Conservation (phyloP, 805 yeast genomes). For the Lachancea lanzarotensis region DNA sequence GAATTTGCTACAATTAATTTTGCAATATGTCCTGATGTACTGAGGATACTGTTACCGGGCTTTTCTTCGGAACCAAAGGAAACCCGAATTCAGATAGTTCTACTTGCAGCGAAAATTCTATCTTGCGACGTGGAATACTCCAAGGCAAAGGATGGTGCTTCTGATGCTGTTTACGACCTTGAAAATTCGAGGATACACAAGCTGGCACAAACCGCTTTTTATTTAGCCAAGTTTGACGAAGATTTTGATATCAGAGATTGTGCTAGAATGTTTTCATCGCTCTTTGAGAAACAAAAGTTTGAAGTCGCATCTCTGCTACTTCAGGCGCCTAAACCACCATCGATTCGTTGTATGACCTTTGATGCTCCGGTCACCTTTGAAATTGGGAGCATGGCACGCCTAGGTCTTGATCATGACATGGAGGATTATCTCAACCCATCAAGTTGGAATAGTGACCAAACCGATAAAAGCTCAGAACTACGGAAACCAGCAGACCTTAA, state of each 20-base stretch:
- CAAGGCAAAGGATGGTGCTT: constrained; percentile 15
- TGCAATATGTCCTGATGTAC: constrained; percentile 65
- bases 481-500: constrained; percentile 36
- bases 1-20: constrained; percentile 53
- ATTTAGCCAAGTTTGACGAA: constrained; percentile 65
- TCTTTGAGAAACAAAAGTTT: constrained; percentile 46
- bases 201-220: constrained; percentile 56
- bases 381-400: constrained; percentile 13
- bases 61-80: constrained; percentile 49
- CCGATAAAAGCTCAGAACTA: constrained; percentile 27
- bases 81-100: constrained; percentile 65
- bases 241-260: constrained; percentile 77
- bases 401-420: constrained; percentile 22
- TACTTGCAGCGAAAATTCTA: constrained; percentile 66
- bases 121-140: constrained; percentile 46
- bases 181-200: constrained; percentile 35
- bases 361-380: background rate
- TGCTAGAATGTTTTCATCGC: constrained; percentile 63
- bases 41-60: constrained; percentile 48
- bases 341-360: constrained; percentile 24
- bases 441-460: constrained; percentile 36
- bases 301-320: constrained; percentile 63
- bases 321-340: constrained; percentile 71
- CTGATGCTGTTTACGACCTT: constrained; percentile 30
- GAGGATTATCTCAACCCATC: constrained; percentile 29